Evolutionary conservation across 805 yeast genomes (phyloP), one percentile per base, ranked within the genome.

Genomic region (Candida pini): DNA sequence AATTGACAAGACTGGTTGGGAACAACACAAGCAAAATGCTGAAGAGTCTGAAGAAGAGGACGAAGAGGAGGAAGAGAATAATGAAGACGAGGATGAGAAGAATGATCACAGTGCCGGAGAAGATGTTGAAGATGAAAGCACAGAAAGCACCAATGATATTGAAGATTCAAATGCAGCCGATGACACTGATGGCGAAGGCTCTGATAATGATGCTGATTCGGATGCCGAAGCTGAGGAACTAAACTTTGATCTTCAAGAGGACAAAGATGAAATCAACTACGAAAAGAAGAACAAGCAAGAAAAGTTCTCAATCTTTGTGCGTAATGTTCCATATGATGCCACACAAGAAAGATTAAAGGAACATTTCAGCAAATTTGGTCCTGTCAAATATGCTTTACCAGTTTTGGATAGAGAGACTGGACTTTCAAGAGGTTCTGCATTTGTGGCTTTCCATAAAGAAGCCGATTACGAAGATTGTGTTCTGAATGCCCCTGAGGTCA

Each of bases 301-400:
- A 47, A 66, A 72, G 5, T 82, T 52, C 44, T 80, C 95, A 5
- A 60, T 92, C 17, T 92, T 92, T 54, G 85, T 92, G 9, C 77
- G 98, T 54, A 92, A 92, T 53, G 76, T 92, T 23, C 97, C 98
- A 1, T 92, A 90, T 53, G 96, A 87, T 59, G 94, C 96, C 4
- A 87, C 94, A 23, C 73, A 72, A 31, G 97, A 89, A 36, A 60
- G 80, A 2, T 67, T 92, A 26, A 69, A 66, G 31, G 86, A 78
- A 34, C 97, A 90, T 56, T 92, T 92, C 51, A 60, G 63, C 38
- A 72, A 76, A 47, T 88, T 92, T 56, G 98, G 98, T 9, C 73
- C 83, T 6, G 87, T 92, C 16, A 81, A 82, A 48, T 92, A 88
- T 56, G 98, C 98, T 1, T 69, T 92, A 29, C 96, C 97, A 0